phyloP scores from a whole-genome alignment of 1,284 basidiomycete genomes.

The Cutaneotrichosporon dermatis region DNA sequence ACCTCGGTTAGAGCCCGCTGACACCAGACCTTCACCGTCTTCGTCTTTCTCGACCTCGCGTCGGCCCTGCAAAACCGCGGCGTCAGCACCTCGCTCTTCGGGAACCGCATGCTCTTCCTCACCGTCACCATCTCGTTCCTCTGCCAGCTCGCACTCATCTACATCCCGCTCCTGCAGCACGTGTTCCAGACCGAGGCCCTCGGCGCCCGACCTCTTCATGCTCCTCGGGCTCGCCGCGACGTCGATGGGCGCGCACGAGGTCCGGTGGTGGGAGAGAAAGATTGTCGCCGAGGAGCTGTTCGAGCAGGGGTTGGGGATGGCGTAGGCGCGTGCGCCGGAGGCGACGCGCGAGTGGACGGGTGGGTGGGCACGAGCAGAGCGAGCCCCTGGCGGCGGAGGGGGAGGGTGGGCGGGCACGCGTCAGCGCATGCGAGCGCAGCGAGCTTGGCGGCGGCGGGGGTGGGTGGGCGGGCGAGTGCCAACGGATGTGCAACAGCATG shows the following conservation, averaged over 20 bases:
- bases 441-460: too few relatives aligned
- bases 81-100: slow-evolving; percentile 67
- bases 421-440: too few relatives aligned
- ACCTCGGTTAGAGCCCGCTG: neutral
- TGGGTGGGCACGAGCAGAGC: too few relatives aligned
- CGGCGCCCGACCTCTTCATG: slow-evolving; percentile 62
- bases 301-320: slow-evolving; percentile 2
- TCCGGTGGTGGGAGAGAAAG: slow-evolving; percentile 66
- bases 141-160: slow-evolving; percentile 78
- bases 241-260: slow-evolving; percentile 74
- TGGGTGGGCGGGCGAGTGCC: too few relatives aligned
- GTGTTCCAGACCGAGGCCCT: slow-evolving; percentile 91
- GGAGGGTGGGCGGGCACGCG: too few relatives aligned
- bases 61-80: slow-evolving; percentile 93
- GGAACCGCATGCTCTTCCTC: slow-evolving; percentile 83
- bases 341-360: too few relatives aligned
- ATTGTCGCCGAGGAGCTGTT: slow-evolving; percentile 37
- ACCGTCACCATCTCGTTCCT: slow-evolving; percentile 81
- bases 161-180: slow-evolving; percentile 82
- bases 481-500: too few relatives aligned
- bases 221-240: slow-evolving; percentile 66
- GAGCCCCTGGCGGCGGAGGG: too few relatives aligned
- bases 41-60: slow-evolving; percentile 93
- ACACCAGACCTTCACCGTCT: slow-evolving; percentile 79
- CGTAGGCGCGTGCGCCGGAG: neutral